Base-by-base conservation (phyloP, 768 basidiomycete species). In the Boletus vermiculosoides region DNA sequence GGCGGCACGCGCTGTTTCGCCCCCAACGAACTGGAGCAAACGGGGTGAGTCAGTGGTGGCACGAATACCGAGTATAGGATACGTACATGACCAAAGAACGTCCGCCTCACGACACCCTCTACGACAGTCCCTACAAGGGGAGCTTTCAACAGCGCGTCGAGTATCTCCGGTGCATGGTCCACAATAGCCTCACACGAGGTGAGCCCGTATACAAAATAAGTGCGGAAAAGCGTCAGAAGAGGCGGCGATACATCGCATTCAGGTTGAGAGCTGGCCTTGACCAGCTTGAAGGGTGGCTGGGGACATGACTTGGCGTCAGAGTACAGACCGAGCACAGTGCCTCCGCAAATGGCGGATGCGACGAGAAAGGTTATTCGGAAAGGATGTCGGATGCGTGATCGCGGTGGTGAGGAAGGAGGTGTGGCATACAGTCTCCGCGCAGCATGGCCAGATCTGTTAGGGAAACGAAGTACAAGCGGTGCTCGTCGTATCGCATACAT, bases 61-160 rank as follows among this genome's bases (percentile, higher is more conserved):
- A 56, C 5, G 12, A 4, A n/a, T n/a, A 34, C 25, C 4, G 5
- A 7, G 18, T 0, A 39, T 5, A 5, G 22, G 20, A 31, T 4
- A 58, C 79, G 31, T 59, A 88, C 90, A 75, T 95, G 94, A 45
- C 83, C 79, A 65, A 94, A 96, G 76, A 97, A 96, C 0, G 94
- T 95, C 11, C 78, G 72, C 41, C 90, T 79, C 6, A 96, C 87
- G 52, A 90, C 67, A 1, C 76, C 76, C 65, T 92, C 85, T 2
- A 87, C 85, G 40, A 92, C 63, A 53, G 81, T 76, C 56, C 78
- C 82, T 0, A 94, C 46, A 13, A 77, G 73, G 1, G 85, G 84
- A 2, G 85, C 72, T 41, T 77, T 74, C 6, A 78, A 70, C 16
- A 87, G 64, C 2, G 75, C 63, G 13, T 80, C 72, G 42, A 97